Conservation (phyloP, 176 grass and related monocot species). For the Oryza officinalis region DNA sequence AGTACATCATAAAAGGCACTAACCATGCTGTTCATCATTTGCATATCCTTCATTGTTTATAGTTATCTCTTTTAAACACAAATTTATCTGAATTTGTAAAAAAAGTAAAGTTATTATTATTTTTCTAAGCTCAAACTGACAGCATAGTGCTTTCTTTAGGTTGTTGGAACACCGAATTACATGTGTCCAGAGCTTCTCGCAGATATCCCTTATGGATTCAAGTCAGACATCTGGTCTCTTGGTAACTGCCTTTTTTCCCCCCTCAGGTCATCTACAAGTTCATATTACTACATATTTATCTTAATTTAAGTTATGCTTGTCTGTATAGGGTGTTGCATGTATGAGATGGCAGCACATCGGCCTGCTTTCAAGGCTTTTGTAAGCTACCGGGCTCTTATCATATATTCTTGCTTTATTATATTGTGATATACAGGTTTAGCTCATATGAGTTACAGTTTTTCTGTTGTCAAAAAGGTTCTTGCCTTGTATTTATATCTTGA, state of each 20-base stretch:
- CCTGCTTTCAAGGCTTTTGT: conserved; percentile 99
- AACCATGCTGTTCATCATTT: neutral
- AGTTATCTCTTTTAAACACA: neutral
- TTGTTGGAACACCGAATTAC: conserved; percentile 98
- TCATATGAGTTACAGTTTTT: conserved; percentile 30
- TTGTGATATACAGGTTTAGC: neutral
- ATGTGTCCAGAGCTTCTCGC: conserved; percentile 98
- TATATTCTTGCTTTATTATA: conserved; percentile 22
- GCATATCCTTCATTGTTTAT: conserved; percentile 11
- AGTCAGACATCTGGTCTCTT: conserved; percentile 99
- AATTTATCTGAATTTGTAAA: conserved; percentile 21
- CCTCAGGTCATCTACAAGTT: conserved; percentile 42
- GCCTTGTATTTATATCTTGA: neutral
- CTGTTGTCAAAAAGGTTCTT: neutral
- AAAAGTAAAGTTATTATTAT: neutral
- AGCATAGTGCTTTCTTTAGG: conserved; percentile 45
- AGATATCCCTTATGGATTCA: conserved; percentile 98
- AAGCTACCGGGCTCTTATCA: conserved; percentile 31
- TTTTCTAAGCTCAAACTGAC: neutral
- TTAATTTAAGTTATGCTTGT: conserved; percentile 23
- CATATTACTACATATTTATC: neutral
- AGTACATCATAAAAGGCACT: neutral
- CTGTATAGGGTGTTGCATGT: conserved; percentile 86
- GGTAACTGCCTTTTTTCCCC: conserved; percentile 51
- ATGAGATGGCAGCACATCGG: conserved; percentile 98